These are phyloP conservation scores for Skeletonema tropicum DNA, from an alignment of 108 stramenopile species.

Conservation along the genomic window DNA sequence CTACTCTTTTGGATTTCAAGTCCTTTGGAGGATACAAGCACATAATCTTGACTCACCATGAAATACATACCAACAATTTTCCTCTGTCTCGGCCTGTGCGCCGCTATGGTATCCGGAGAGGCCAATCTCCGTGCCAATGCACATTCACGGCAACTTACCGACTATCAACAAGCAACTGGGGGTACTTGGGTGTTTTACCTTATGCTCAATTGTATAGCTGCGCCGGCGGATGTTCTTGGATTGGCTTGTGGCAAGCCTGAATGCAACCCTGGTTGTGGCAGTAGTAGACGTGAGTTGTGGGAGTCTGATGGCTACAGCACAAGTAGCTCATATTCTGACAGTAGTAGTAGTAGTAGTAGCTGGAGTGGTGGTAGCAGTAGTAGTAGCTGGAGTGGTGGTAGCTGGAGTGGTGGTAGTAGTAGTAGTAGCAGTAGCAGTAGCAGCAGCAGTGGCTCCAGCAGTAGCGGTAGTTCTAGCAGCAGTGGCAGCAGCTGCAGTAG, in stretches of 20 bases:
- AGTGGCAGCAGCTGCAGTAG: background rate
- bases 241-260: background rate
- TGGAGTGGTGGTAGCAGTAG: no score
- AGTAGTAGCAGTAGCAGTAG: no score
- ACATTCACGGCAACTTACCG: background rate
- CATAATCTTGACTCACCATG: background rate
- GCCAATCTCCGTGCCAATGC: background rate
- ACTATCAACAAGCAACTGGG: background rate
- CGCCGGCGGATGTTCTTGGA: background rate
- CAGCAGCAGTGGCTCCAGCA: background rate
- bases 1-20: no score
- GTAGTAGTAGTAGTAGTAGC: no score
- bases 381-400: no score
- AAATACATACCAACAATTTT: background rate
- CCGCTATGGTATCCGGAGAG: background rate
- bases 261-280: background rate
- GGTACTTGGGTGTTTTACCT: background rate
- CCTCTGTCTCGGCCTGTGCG: background rate
- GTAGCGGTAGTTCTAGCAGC: background rate
- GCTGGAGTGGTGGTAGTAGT: no score
- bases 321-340: no score
- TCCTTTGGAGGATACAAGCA: background rate
- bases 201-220: background rate
- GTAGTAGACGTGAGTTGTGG: no score
- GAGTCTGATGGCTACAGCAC: no score